A percentile compares a stretch with the other conserved stretches of the same genome.
Conservation (phyloP, 2,329 filamentous ascomycete species). For the Nothophoma quercina region DNA sequence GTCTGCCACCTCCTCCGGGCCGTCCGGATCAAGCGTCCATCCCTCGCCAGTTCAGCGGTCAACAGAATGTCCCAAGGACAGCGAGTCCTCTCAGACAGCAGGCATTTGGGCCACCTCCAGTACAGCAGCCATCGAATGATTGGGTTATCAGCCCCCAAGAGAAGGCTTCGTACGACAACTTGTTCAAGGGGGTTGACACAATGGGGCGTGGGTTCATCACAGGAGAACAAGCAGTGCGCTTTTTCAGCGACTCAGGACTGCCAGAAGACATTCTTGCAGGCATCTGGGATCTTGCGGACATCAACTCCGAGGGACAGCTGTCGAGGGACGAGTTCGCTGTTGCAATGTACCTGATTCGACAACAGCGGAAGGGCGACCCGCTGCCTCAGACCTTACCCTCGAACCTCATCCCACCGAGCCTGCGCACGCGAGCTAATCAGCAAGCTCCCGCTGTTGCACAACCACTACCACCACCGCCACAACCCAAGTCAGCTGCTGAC, state of each 20-base stretch:
- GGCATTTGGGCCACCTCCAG: constrained; percentile 58
- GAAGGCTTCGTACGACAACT: constrained; percentile 85
- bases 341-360: constrained; percentile 94
- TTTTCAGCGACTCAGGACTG: constrained; percentile 91
- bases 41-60: constrained; percentile 82
- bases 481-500: constrained; percentile 82
- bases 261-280: constrained; percentile 88
- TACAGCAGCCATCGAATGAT: constrained; percentile 67
- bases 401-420: constrained; percentile 83
- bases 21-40: constrained; percentile 68
- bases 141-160: constrained; percentile 87
- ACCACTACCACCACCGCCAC: constrained; percentile 31
- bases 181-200: constrained; percentile 86
- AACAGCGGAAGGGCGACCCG: constrained; percentile 76
- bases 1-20: constrained; percentile 51
- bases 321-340: constrained; percentile 93
- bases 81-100: constrained; percentile 64
- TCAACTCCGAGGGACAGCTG: constrained; percentile 86
- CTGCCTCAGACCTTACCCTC: constrained; percentile 80
- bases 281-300: constrained; percentile 97
- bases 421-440: constrained; percentile 67
- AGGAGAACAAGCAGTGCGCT: constrained; percentile 91
- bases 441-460: constrained; percentile 53
- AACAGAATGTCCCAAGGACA: constrained; percentile 58
- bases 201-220: constrained; percentile 82